phyloP scores from a whole-genome alignment of 495 filamentous ascomycete species.

The Xylaria sp. region DNA sequence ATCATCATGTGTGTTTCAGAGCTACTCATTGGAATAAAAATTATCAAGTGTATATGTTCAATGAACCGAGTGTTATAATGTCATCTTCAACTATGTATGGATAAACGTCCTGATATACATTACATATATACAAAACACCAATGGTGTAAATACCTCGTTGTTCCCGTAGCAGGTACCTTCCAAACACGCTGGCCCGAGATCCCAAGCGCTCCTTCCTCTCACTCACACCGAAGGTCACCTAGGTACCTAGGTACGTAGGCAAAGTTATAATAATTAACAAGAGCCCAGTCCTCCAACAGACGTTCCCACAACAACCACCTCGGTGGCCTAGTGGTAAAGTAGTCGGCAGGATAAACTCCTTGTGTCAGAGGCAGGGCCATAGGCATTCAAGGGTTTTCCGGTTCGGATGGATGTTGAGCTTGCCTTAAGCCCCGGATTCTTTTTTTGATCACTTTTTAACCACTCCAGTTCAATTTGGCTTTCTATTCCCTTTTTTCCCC shows the following conservation, averaged over 20 bases:
- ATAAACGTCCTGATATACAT: too few species aligned
- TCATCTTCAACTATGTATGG: too few species aligned
- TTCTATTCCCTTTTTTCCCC: not conserved
- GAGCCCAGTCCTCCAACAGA: not conserved
- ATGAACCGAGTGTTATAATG: too few species aligned
- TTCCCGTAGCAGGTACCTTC: not conserved
- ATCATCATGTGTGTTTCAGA: not conserved
- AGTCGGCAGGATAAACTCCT: not conserved
- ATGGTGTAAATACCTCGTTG: not conserved
- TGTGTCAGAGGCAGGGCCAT: slow-evolving; percentile 4
- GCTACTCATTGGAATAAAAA: not conserved
- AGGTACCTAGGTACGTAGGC: not conserved
- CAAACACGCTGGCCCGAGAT: not conserved
- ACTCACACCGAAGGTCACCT: not conserved
- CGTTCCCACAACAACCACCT: not conserved
- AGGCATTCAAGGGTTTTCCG: slow-evolving; percentile 10
- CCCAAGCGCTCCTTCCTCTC: not conserved
- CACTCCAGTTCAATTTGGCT: not conserved
- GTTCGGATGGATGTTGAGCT: not conserved
- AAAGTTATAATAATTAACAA: not conserved
- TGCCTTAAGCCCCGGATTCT: not conserved
- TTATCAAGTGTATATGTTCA: too few species aligned
- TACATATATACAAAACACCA: too few species aligned
- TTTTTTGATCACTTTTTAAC: not conserved
- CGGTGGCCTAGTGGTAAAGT: not conserved